Evolutionary conservation across 352 stramenopile genomes (phyloP).

Genomic region (Blastocystis sp.): DNA sequence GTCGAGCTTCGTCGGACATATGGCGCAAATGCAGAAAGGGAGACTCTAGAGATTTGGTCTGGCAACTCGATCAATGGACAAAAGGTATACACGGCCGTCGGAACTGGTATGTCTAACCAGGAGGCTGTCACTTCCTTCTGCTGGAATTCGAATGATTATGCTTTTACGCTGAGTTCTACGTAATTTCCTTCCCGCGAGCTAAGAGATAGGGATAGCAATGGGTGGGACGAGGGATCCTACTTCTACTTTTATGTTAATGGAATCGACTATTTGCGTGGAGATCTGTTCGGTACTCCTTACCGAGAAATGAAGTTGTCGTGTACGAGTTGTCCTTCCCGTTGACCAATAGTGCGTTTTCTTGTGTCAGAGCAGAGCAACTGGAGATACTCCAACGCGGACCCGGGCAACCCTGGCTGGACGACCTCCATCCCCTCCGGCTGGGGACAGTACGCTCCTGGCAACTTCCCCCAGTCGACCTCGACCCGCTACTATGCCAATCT

Average conservation of each 20-base stretch:
- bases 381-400: neutral
- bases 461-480: neutral
- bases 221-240: conserved; percentile 19
- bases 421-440: neutral
- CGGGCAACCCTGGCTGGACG: neutral
- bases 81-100: conserved; percentile 5
- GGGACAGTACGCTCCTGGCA: neutral
- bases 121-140: neutral
- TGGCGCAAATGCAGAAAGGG: conserved; percentile 3
- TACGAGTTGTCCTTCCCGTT: neutral
- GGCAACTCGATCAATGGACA: conserved; percentile 25
- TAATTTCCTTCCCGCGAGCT: neutral
- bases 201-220: neutral
- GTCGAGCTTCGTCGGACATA: conserved; percentile 5
- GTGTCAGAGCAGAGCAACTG: neutral
- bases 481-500: neutral
- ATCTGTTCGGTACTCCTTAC: neutral
- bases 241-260: conserved; percentile 1
- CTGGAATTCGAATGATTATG: neutral
- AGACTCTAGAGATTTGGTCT: conserved; percentile 47
- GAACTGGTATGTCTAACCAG: conserved; percentile 16
- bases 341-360: conserved; percentile 3
- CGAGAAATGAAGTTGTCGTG: conserved; percentile 39
- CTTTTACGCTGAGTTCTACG: conserved; percentile 34
- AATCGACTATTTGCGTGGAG: conserved; percentile 14